Percentiles rank a stretch among this genome's conserved stretches.
Evolutionary conservation across 2,329 filamentous ascomycete genomes (phyloP).

Genomic region (Juglanconis oblonga): DNA sequence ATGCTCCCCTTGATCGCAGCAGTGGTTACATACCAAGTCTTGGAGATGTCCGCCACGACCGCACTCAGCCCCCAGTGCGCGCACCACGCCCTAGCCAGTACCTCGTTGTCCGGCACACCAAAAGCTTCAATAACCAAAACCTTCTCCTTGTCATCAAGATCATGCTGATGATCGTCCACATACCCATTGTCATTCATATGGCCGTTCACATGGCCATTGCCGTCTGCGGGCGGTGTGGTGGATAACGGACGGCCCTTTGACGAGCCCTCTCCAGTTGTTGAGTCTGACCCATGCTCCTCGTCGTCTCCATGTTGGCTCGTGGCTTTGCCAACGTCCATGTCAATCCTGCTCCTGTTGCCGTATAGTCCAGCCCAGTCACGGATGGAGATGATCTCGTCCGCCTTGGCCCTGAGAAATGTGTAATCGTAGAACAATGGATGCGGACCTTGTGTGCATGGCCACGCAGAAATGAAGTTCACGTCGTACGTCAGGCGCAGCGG

Average conservation of each 20-base stretch:
- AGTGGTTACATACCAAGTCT: conserved; percentile 56
- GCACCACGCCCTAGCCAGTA: conserved; percentile 74
- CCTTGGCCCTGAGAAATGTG: conserved; percentile 54
- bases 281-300: conserved; percentile 7
- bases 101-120: conserved; percentile 72
- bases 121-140: conserved; percentile 72
- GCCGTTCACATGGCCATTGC: conserved; percentile 3
- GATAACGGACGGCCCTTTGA: conserved; percentile 7
- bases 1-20: not conserved
- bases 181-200: conserved; percentile 5
- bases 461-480: conserved; percentile 64
- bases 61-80: conserved; percentile 72
- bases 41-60: conserved; percentile 64
- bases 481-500: conserved; percentile 61
- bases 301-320: not conserved
- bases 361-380: conserved; percentile 60
- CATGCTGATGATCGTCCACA: conserved; percentile 27
- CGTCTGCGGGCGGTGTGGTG: not conserved
- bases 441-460: conserved; percentile 61
- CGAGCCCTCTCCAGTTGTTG: conserved; percentile 14
- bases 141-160: conserved; percentile 52
- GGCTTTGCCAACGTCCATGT: conserved; percentile 1
- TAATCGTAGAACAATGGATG: conserved; percentile 75
- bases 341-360: conserved; percentile 19
- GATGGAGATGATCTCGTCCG: conserved; percentile 64